These are phyloP conservation scores for Phytophthora niederhauseri DNA, from an alignment of 352 stramenopile genomes.

Conservation along the genomic window DNA sequence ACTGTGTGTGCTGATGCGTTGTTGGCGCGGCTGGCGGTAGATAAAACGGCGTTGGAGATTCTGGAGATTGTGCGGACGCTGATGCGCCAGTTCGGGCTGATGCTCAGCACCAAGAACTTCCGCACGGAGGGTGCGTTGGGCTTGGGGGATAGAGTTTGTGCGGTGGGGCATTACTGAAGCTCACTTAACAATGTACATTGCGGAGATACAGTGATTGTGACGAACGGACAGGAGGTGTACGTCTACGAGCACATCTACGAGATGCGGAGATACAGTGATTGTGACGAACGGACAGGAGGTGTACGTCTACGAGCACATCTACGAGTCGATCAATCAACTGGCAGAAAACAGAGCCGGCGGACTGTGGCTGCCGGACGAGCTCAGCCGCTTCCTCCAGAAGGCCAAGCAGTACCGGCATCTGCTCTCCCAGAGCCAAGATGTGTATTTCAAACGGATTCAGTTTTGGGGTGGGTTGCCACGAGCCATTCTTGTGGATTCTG, in stretches of 20 bases:
- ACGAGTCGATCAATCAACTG: slow-evolving; percentile 66
- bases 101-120: slow-evolving; percentile 73
- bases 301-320: slow-evolving; percentile 69
- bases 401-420: slow-evolving; percentile 59
- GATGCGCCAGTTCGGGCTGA: slow-evolving; percentile 65
- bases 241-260: slow-evolving; percentile 79
- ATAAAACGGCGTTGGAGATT: slow-evolving; percentile 46
- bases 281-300: slow-evolving; percentile 41
- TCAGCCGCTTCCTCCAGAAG: slow-evolving; percentile 64
- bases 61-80: slow-evolving; percentile 50
- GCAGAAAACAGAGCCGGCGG: slow-evolving; percentile 64
- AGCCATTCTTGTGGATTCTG: neutral
- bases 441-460: slow-evolving; percentile 74
- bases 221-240: slow-evolving; percentile 45
- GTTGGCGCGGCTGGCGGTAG: slow-evolving; percentile 20
- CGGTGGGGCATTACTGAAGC: neutral
- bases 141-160: neutral
- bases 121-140: slow-evolving; percentile 53
- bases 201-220: slow-evolving; percentile 28
- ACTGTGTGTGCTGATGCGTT: neutral
- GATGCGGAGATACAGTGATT: too few species aligned
- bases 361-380: slow-evolving; percentile 73
- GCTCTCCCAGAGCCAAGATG: slow-evolving; percentile 41
- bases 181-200: neutral
- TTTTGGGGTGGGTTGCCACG: slow-evolving; percentile 51